A percentile compares a stretch with the other conserved stretches of the same genome.
These are phyloP conservation scores for Anisodus tanguticus DNA, from an alignment of 257 asterid species.

Conservation along the genomic window DNA sequence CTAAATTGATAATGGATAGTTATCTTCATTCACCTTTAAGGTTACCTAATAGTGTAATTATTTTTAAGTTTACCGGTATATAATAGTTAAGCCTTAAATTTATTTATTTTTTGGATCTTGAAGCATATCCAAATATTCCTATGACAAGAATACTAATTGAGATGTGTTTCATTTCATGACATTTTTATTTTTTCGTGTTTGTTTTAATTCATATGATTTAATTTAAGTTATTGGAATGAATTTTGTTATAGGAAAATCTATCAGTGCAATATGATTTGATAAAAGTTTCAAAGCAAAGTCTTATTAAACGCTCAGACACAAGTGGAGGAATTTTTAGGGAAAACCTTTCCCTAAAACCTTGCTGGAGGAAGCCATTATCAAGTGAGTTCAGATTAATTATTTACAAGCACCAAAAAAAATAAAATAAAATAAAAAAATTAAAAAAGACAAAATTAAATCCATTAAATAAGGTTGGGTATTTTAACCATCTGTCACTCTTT, in stretches of 20 bases:
- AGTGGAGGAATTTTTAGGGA: conserved; percentile 41
- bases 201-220: not conserved
- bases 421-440: not conserved
- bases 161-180: too few species aligned
- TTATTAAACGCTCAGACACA: conserved; percentile 32
- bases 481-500: not conserved
- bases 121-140: not conserved
- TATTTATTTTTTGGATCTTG: too few species aligned
- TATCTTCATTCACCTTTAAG: not conserved
- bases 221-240: not conserved
- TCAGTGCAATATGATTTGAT: conserved; percentile 36
- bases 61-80: not conserved
- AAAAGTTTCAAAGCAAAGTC: conserved; percentile 42
- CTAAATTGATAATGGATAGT: not conserved
- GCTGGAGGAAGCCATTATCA: conserved; percentile 51
- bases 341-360: conserved; percentile 42
- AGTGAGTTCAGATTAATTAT: conserved; percentile 37
- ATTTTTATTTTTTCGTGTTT: too few species aligned
- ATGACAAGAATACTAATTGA: not conserved
- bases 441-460: not conserved
- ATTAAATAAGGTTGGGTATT: not conserved
- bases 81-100: not conserved
- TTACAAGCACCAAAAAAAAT: not conserved
- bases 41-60: not conserved
- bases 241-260: conserved; percentile 1